Base-by-base conservation (phyloP, 2,329 filamentous ascomycete genomes). In the Diaporthe citri region DNA sequence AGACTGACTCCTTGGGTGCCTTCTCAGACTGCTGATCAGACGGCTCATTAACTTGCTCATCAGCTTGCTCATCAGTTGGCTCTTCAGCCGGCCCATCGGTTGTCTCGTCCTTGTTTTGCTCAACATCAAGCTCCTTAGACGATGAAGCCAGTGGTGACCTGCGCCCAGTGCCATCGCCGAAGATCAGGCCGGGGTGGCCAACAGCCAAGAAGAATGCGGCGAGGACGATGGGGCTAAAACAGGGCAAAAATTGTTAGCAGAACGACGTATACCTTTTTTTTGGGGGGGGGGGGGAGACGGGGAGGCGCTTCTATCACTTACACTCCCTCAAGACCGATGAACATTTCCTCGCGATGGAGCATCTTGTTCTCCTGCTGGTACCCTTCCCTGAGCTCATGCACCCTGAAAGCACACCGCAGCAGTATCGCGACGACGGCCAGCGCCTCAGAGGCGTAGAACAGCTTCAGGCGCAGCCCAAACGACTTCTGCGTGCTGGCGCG, bases 351-450 rank as follows among this genome's bases (percentile, higher is more conserved):
- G 2, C 41, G 25, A n/a, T 46, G 48, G 20, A 72, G 46, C n/a
- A 39, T 77, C 22, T 78, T 56, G 55, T 92, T 89, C 73, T 93
- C 81, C 8, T 84, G 80, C 0, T 90, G 91, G 84, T 91, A 94
- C 1, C 92, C 92, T 52, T 91, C 84, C 76, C 88, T 90, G 75
- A 94, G 81, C 82, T 94, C 92, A 13, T 90, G 90, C 56, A 93
- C 90, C 72, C 92, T 87, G 81, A 91, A 93, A 13, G 89, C 86
- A 77, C 89, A 92, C 22, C 92, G 86, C 5, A 88, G 87, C 52
- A 93, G 88, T 77, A 94, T 91, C 57, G 89, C 84, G 3, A 92
- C 69, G 4, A 92, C 90, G 0, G 91, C 88, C 1, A 89, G 79
- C 1, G 83, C 81, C 15, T 93, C 82, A 59, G 87, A 89, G 2